Conservation (phyloP, 495 filamentous ascomycete species). For the Penicillium crystallinum region DNA sequence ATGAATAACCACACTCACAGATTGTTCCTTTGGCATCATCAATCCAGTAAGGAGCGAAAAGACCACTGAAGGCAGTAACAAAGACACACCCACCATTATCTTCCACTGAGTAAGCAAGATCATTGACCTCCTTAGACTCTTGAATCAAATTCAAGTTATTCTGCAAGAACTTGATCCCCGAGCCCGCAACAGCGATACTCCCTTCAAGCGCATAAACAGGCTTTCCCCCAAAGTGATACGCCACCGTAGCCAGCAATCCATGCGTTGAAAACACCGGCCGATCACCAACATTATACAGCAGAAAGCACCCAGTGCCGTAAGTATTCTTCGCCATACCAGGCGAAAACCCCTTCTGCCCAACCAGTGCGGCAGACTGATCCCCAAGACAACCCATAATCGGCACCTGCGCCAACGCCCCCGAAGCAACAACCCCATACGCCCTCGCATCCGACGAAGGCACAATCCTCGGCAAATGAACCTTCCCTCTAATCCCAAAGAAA, state of each 20-base stretch:
- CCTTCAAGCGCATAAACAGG: constrained; percentile 91
- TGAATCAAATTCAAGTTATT: constrained; percentile 80
- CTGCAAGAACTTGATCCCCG: constrained; percentile 82
- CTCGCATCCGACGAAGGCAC: constrained; percentile 75
- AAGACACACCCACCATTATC: constrained; percentile 93
- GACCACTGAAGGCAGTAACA: constrained; percentile 91
- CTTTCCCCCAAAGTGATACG: constrained; percentile 63
- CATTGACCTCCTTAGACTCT: constrained; percentile 68
- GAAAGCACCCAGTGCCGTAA: constrained; percentile 92
- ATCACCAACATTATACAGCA: constrained; percentile 88
- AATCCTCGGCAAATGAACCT: constrained; percentile 72
- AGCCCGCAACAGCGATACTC: constrained; percentile 88
- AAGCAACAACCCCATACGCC: constrained; percentile 64
- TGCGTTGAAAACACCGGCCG: constrained; percentile 86
- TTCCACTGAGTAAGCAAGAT: constrained; percentile 70
- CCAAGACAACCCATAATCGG: constrained; percentile 84
- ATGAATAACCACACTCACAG: constrained; percentile 46
- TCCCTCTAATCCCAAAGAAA: constrained; percentile 76
- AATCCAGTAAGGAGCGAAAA: constrained; percentile 97
- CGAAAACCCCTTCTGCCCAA: constrained; percentile 86
- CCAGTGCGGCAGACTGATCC: constrained; percentile 88
- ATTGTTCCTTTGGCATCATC: constrained; percentile 92
- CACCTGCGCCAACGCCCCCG: constrained; percentile 60
- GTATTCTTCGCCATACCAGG: constrained; percentile 93
- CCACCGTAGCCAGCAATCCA: constrained; percentile 86